phyloP scores from a whole-genome alignment of 2,329 filamentous ascomycete genomes.

The Botryosphaeria dothidea region DNA sequence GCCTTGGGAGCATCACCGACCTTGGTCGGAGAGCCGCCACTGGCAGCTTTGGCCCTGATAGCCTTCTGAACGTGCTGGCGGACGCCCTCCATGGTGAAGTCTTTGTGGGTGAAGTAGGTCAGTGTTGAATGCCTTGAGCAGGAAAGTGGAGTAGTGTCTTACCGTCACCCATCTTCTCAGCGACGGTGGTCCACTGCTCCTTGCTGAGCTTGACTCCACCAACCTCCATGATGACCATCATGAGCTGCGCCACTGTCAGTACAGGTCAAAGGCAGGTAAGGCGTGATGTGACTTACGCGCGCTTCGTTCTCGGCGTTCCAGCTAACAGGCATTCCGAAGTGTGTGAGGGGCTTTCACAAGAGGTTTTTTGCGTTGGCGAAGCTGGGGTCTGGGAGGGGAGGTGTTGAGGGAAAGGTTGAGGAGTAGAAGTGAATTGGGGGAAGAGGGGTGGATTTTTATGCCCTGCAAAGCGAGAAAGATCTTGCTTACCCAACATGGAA shows the following conservation, averaged over 20 bases:
- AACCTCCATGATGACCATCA: neutral
- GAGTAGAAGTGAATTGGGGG: too few species aligned
- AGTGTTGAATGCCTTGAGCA: neutral
- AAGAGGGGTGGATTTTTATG: too few species aligned
- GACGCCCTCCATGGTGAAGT: neutral
- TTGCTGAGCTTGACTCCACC: neutral
- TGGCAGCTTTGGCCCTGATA: neutral
- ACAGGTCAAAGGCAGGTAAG: neutral
- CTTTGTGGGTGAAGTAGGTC: neutral
- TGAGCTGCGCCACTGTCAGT: neutral
- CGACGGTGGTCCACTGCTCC: neutral
- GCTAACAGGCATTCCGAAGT: neutral
- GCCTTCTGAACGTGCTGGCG: neutral
- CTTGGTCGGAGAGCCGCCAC: neutral
- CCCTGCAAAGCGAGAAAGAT: too few species aligned
- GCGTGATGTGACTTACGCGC: neutral
- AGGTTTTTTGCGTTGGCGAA: too few species aligned
- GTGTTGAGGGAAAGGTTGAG: too few species aligned
- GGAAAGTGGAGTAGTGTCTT: neutral
- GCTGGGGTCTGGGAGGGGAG: too few species aligned
- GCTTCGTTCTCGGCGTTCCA: neutral
- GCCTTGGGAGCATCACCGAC: neutral
- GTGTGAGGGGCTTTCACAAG: neutral
- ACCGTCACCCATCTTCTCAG: neutral
- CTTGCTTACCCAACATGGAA: too few species aligned